A percentile compares a stretch with the other conserved stretches of the same genome.
phyloP scores from a whole-genome alignment of 495 filamentous ascomycete species.

The Penicillium maclennaniae region DNA sequence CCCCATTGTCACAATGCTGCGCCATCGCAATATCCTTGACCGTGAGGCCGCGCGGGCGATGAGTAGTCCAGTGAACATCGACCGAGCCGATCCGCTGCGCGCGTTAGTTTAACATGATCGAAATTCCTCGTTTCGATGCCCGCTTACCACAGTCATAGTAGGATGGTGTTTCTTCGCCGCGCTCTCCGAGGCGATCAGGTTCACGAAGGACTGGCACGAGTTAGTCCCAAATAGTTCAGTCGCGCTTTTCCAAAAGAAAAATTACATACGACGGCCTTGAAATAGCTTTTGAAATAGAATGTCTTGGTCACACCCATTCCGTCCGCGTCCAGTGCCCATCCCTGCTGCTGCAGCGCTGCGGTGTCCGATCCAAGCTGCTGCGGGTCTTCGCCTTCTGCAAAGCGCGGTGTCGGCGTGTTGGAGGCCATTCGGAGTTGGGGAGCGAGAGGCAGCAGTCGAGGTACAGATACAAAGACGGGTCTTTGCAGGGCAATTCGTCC shows the following conservation, averaged over 20 bases:
- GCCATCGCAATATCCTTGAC: slow-evolving; percentile 64
- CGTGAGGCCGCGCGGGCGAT: slow-evolving; percentile 67
- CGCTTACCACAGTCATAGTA: slow-evolving; percentile 44
- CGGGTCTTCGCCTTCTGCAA: slow-evolving; percentile 35
- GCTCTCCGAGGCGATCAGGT: slow-evolving; percentile 40
- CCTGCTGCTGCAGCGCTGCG: slow-evolving; percentile 26
- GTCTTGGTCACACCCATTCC: slow-evolving; percentile 41
- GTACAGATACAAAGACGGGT: neutral
- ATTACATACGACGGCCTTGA: slow-evolving; percentile 40
- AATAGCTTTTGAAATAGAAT: slow-evolving; percentile 44
- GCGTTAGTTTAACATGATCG: slow-evolving; percentile 11
- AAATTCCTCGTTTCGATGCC: neutral
- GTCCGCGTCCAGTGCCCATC: slow-evolving; percentile 38
- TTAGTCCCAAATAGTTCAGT: neutral
- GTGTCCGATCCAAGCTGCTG: slow-evolving; percentile 24
- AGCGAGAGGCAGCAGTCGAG: neutral
- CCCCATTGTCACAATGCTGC: slow-evolving; percentile 58
- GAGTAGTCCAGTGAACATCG: slow-evolving; percentile 66
- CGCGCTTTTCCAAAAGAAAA: no score
- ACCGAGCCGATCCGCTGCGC: slow-evolving; percentile 42
- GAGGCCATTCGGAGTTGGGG: slow-evolving; percentile 21
- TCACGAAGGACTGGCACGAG: slow-evolving; percentile 33
- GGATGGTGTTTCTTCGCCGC: slow-evolving; percentile 44
- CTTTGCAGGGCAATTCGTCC: slow-evolving; percentile 5
- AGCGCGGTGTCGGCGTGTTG: slow-evolving; percentile 21